Percentiles rank a stretch among this genome's conserved stretches.
phyloP scores from a whole-genome alignment of 805 yeast species.

The Vanderwaltozyma tropicalis region DNA sequence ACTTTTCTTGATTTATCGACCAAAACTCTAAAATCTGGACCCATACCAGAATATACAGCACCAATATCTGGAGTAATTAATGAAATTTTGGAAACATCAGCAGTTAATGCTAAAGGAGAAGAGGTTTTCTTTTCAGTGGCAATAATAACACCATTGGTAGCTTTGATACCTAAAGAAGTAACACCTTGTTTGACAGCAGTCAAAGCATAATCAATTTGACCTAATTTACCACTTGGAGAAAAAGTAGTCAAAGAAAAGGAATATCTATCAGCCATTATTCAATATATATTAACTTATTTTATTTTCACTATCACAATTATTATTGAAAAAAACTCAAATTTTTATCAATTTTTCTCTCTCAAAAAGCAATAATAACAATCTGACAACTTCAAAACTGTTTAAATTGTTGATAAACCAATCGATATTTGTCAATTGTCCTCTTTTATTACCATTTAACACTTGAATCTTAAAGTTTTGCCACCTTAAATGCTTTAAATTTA shows the following conservation, averaged over 20 bases:
- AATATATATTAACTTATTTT: neutral
- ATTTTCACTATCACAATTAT: neutral
- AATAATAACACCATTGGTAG: constrained; percentile 90
- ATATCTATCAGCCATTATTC: constrained; percentile 89
- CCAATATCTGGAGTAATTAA: constrained; percentile 90
- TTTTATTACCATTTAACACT: too few relatives aligned
- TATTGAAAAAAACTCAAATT: too few relatives aligned
- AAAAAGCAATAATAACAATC: too few relatives aligned
- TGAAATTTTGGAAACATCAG: constrained; percentile 67
- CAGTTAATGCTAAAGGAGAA: constrained; percentile 66
- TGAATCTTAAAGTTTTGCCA: too few relatives aligned
- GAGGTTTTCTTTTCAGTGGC: constrained; percentile 92
- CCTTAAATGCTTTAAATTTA: too few relatives aligned
- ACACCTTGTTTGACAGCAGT: constrained; percentile 98
- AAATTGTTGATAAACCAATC: too few relatives aligned
- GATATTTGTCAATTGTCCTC: too few relatives aligned
- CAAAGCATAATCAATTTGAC: constrained; percentile 94
- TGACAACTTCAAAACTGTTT: too few relatives aligned
- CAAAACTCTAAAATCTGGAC: constrained; percentile 93
- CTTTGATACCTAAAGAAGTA: constrained; percentile 87
- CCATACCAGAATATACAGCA: constrained; percentile 96
- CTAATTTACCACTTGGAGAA: constrained; percentile 96
- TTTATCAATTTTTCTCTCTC: too few relatives aligned
- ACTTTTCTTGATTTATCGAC: constrained; percentile 89
- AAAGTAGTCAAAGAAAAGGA: constrained; percentile 95